These are phyloP conservation scores for Yarrowia divulgata DNA, from an alignment of 805 yeast genomes.

Conservation along the genomic window DNA sequence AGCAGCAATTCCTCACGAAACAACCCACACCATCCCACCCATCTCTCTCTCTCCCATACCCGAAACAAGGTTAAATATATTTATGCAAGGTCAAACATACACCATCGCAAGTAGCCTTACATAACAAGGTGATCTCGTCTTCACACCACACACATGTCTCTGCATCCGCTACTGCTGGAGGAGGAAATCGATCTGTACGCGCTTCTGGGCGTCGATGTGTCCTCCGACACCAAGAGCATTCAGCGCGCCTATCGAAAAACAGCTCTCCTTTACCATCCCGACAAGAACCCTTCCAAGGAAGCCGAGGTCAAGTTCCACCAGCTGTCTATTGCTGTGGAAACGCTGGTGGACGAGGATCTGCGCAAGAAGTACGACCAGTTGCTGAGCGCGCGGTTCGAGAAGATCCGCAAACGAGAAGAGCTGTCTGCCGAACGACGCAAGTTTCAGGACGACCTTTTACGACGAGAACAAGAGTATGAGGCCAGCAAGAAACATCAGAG, in stretches of 20 bases:
- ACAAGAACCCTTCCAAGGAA: conserved; percentile 46
- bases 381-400: conserved; percentile 41
- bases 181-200: conserved; percentile 44
- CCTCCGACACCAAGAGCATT: conserved; percentile 17
- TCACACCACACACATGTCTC: conserved; percentile 7
- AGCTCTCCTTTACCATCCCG: conserved; percentile 45
- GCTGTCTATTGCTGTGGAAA: conserved; percentile 45
- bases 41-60: neutral
- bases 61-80: conserved; percentile 13
- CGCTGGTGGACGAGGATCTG: conserved; percentile 40
- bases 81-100: neutral
- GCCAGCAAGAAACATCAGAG: conserved; percentile 1
- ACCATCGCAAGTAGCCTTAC: too few species aligned
- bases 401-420: conserved; percentile 37
- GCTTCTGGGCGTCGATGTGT: conserved; percentile 42
- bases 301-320: conserved; percentile 46
- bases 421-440: conserved; percentile 41
- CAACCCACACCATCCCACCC: neutral
- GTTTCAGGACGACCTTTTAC: conserved; percentile 45
- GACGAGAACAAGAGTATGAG: conserved; percentile 43
- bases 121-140: neutral
- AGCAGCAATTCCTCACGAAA: neutral
- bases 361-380: conserved; percentile 43
- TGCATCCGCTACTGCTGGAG: conserved; percentile 40
- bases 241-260: conserved; percentile 40